Evolutionary conservation across 1,284 basidiomycete species (phyloP).

Genomic region (Microstroma glucosiphilum): DNA sequence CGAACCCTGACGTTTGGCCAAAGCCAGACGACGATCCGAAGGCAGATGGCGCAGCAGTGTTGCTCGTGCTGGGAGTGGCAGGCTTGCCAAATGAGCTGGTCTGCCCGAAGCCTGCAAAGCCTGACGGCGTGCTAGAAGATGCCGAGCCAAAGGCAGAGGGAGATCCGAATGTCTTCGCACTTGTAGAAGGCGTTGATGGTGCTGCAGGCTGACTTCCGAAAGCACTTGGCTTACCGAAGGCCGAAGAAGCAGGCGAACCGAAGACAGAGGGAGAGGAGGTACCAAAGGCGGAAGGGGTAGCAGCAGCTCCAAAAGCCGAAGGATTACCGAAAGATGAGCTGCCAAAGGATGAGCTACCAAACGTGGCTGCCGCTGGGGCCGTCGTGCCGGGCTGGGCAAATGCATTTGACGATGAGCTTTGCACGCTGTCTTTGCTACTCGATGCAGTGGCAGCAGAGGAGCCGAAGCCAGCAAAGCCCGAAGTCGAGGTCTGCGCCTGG

Average conservation of each 20-base stretch:
- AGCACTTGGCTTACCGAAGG: constrained; percentile 13
- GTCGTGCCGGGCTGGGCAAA: background rate
- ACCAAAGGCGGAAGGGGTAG: too few relatives aligned
- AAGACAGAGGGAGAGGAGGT: background rate
- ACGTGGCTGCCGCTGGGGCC: background rate
- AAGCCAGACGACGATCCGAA: constrained; percentile 29
- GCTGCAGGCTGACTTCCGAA: constrained; percentile 2
- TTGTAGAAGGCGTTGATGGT: background rate
- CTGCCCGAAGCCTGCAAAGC: constrained; percentile 7
- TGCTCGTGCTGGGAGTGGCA: constrained; percentile 11
- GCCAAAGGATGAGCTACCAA: constrained; percentile 8
- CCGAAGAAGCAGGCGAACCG: constrained; percentile 3
- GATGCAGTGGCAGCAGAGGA: constrained; percentile 11
- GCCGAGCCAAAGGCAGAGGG: constrained; percentile 12
- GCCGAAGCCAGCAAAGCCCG: constrained; percentile 14
- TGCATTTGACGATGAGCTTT: too few relatives aligned
- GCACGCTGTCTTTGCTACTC: constrained; percentile 4
- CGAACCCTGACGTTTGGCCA: constrained; percentile 29
- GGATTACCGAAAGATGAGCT: background rate
- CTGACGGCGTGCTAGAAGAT: background rate
- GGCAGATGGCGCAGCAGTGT: constrained; percentile 16
- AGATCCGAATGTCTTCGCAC: constrained; percentile 5
- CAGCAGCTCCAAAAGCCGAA: constrained; percentile 5
- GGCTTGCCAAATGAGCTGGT: constrained; percentile 7
- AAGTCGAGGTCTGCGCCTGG: background rate